Evolutionary conservation across 208 protist species (phyloP).

Genomic region (Trichomonas gallinae): DNA sequence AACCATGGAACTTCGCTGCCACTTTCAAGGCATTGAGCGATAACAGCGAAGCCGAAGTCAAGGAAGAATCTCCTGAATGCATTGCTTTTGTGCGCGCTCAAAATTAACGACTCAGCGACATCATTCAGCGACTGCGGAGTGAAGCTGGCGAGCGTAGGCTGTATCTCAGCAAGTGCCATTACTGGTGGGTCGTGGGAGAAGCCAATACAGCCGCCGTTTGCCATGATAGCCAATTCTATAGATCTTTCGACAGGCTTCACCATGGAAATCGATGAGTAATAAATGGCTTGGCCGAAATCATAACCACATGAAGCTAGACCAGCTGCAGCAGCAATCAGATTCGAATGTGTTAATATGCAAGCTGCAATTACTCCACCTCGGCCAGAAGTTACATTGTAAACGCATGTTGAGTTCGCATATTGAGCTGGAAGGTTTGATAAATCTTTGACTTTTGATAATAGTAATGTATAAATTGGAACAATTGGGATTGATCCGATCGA

Average conservation of each 20-base stretch:
- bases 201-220: background rate
- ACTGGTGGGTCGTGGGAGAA: background rate
- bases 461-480: background rate
- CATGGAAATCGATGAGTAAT: background rate
- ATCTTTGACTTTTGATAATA: background rate
- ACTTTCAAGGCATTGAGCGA: background rate
- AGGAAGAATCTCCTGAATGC: background rate
- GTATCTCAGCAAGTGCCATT: background rate
- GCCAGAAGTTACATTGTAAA: background rate
- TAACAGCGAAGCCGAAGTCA: background rate
- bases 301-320: background rate
- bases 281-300: background rate
- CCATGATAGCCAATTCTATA: background rate
- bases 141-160: background rate
- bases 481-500: background rate
- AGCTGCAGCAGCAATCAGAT: background rate
- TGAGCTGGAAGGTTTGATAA: background rate
- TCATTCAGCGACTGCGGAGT: background rate
- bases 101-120: background rate
- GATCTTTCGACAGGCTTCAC: background rate
- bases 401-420: background rate
- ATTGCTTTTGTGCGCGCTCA: background rate
- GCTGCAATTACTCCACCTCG: background rate
- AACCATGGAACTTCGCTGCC: background rate
- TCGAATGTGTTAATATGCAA: background rate